These are phyloP conservation scores for Cercophora samala DNA, from an alignment of 495 filamentous ascomycete species.

Conservation along the genomic window DNA sequence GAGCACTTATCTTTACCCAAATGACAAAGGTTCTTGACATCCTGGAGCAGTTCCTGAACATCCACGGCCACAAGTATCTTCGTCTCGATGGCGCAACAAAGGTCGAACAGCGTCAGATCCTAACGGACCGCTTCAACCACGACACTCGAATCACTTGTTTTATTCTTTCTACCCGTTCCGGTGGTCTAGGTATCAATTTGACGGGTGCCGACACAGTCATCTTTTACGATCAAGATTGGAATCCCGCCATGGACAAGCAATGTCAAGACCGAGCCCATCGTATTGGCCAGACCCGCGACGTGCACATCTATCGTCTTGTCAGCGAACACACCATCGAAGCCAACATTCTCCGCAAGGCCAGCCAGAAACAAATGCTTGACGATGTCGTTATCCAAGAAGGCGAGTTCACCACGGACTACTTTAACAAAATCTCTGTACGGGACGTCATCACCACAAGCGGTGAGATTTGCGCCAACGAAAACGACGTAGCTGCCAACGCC, in stretches of 20 bases:
- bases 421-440: conserved; percentile 72
- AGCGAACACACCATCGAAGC: conserved; percentile 98
- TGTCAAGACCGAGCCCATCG: conserved; percentile 97
- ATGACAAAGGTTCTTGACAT: conserved; percentile 99
- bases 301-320: conserved; percentile 97
- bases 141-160: conserved; percentile 88
- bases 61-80: conserved; percentile 88
- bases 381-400: conserved; percentile 98
- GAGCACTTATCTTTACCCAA: conserved; percentile 96
- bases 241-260: conserved; percentile 99
- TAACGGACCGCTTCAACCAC: conserved; percentile 96
- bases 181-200: conserved; percentile 92
- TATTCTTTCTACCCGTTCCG: conserved; percentile 91
- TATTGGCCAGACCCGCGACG: conserved; percentile 96
- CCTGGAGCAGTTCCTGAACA: conserved; percentile 95
- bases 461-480: conserved; percentile 53
- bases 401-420: conserved; percentile 97
- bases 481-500: conserved; percentile 62
- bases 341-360: conserved; percentile 93
- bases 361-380: conserved; percentile 96
- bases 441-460: conserved; percentile 66
- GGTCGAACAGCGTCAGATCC: conserved; percentile 88
- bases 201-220: conserved; percentile 98
- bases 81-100: conserved; percentile 93
- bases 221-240: conserved; percentile 99